Base-by-base conservation (phyloP, 495 filamentous ascomycete species). In the Filosporella fistucella region DNA sequence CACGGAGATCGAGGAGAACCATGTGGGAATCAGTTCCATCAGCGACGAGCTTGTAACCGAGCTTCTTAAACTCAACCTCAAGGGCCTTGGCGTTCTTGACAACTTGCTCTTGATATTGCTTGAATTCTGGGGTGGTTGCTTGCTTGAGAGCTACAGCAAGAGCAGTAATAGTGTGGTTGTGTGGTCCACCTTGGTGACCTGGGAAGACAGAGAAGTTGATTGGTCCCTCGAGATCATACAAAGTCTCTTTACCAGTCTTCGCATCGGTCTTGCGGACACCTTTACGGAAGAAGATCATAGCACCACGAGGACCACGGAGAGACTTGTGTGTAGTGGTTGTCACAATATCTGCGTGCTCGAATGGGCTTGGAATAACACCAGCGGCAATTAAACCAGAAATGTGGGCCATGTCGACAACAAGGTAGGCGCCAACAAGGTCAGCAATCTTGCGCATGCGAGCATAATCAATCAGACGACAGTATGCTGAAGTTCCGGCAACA, bases 131-230 rank as follows among this genome's bases (percentile, higher is more conserved):
- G 45, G 84, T 87, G 52, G 80, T 83, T 41, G 88, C 91, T 75
- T 99, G 94, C 76, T 95, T 93, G 52, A 99, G 79, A 37, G 94
- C 94, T 56, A 97, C 94, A 23, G 94, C 88, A 44, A 99, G 78
- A 55, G 94, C 94, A 30, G 94, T 99, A 71, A 99, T 99, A 68
- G 94, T 99, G 80, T 99, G 94, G 78, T 99, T 99, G 76, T 99
- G 94, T 22, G 94, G 94, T 43, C 94, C 94, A 63, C 94, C 94
- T 76, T 99, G 94, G 73, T 99, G 94, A 51, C 94, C 94, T 36
- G 94, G 94, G 80, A 99, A 99, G 66, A 99, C 94, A 49, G 90
- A 95, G 70, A 95, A 91, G 78, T 99, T 99, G 73, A 99, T 99
- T 36, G 90, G 89, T 46, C 78, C 74, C 75, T 97, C 94, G 29